Conservation (phyloP, 208 protist species). For the Leishmania arabica region DNA sequence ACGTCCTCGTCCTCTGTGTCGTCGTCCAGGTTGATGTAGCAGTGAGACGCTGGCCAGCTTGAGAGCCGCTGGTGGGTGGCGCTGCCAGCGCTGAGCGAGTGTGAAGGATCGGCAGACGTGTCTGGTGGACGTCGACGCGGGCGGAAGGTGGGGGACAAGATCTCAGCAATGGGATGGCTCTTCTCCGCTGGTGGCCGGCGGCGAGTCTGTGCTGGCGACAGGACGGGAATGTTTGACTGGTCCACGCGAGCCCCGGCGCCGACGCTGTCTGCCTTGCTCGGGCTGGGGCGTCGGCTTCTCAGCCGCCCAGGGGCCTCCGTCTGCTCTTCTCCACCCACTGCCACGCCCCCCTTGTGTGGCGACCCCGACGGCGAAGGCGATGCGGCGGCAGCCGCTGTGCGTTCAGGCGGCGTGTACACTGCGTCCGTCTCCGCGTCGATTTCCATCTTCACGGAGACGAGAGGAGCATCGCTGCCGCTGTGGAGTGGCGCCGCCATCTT, state of each 20-base stretch:
- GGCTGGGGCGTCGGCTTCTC: not conserved
- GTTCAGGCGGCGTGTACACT: not conserved
- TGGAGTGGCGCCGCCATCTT: not conserved
- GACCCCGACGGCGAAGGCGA: not conserved
- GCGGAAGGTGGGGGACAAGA: conserved; percentile 69
- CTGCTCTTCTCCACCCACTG: not conserved
- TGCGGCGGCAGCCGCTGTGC: not conserved
- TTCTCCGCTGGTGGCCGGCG: conserved; percentile 8
- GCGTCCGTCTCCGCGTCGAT: conserved; percentile 2
- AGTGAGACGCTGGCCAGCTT: not conserved
- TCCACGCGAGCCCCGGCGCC: too few species aligned
- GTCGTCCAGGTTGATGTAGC: conserved; percentile 26
- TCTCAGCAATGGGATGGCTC: conserved; percentile 45
- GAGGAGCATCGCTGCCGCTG: not conserved
- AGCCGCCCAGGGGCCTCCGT: not conserved
- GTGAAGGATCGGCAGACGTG: not conserved
- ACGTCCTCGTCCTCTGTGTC: conserved; percentile 12
- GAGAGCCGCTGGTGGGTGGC: not conserved
- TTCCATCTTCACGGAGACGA: conserved; percentile 8
- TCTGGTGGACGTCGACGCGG: conserved; percentile 36
- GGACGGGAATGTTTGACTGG: not conserved
- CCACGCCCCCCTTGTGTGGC: not conserved
- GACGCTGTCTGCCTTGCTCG: not conserved
- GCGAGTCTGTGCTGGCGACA: not conserved
- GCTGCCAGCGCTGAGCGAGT: not conserved